Evolutionary conservation across 2,329 filamentous ascomycete species (phyloP).

Genomic region (Trichoderma arundinaceum): DNA sequence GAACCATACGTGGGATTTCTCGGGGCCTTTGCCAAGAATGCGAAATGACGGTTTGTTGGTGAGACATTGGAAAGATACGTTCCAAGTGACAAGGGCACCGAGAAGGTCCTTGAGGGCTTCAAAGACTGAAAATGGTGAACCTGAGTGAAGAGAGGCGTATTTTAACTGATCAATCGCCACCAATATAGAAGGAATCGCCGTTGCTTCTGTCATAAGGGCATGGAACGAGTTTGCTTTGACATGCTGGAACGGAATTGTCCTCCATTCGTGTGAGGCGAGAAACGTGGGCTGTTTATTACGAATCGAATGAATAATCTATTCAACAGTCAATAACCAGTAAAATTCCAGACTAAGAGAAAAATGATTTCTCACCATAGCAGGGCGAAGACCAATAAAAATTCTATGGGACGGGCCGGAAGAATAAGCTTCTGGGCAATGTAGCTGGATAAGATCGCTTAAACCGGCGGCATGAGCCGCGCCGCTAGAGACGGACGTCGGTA

Average conservation of each 20-base stretch:
- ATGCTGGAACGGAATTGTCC: constrained; percentile 40
- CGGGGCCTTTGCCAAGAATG: neutral
- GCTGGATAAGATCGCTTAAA: constrained; percentile 44
- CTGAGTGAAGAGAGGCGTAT: neutral
- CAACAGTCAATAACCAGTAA: neutral
- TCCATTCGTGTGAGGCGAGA: constrained; percentile 42
- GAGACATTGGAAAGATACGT: constrained; percentile 9
- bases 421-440: constrained; percentile 41
- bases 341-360: neutral
- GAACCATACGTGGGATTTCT: constrained; percentile 39
- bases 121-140: neutral
- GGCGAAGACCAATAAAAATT: constrained; percentile 49
- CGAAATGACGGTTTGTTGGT: constrained; percentile 26
- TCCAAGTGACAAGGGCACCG: constrained; percentile 4
- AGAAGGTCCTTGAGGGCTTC: neutral
- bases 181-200: constrained; percentile 41
- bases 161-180: constrained; percentile 34
- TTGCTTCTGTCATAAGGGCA: constrained; percentile 41
- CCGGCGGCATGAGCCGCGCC: constrained; percentile 45
- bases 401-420: constrained; percentile 44
- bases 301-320: constrained; percentile 43
- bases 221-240: constrained; percentile 42
- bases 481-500: constrained; percentile 39
- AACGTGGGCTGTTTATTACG: constrained; percentile 41
- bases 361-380: constrained; percentile 44